phyloP scores from a whole-genome alignment of 2,329 filamentous ascomycete genomes.

The Aspergillus fijiensis region DNA sequence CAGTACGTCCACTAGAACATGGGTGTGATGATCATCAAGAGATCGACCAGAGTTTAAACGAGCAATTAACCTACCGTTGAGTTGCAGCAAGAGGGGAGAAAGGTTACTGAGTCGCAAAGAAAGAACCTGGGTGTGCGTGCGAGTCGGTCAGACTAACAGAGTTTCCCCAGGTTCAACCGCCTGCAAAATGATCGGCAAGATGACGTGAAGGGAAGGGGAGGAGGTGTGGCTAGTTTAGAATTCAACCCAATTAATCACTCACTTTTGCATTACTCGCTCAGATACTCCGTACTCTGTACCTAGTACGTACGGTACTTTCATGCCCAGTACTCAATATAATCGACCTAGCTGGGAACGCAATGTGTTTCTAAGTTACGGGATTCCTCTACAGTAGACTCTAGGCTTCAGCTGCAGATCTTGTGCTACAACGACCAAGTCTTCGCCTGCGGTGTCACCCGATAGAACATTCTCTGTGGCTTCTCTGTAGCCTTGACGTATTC shows the following conservation, averaged over 20 bases:
- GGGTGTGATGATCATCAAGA: background rate
- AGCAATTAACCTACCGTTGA: too few species aligned
- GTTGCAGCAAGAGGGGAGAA: too few species aligned
- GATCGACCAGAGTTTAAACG: too few species aligned
- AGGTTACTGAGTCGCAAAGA: too few species aligned
- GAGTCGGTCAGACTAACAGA: too few species aligned
- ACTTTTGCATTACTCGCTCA: background rate
- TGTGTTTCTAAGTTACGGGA: too few species aligned
- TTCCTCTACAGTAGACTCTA: background rate
- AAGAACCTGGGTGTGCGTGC: too few species aligned
- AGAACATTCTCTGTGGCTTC: slow-evolving; percentile 8
- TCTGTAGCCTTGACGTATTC: slow-evolving; percentile 1
- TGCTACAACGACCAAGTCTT: slow-evolving; percentile 5
- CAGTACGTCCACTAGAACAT: background rate
- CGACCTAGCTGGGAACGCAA: too few species aligned
- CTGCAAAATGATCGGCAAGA: background rate
- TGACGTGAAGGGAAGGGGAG: background rate
- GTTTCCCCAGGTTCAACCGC: background rate
- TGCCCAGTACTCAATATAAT: too few species aligned
- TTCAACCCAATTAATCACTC: background rate
- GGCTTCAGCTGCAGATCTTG: background rate
- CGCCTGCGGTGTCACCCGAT: slow-evolving; percentile 8
- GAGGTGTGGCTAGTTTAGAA: background rate
- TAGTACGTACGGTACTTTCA: too few species aligned
- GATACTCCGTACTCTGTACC: too few species aligned